Evolutionary conservation across 2,329 filamentous ascomycete species (phyloP).

Genomic region (Mycosphaerelloides madeirae): DNA sequence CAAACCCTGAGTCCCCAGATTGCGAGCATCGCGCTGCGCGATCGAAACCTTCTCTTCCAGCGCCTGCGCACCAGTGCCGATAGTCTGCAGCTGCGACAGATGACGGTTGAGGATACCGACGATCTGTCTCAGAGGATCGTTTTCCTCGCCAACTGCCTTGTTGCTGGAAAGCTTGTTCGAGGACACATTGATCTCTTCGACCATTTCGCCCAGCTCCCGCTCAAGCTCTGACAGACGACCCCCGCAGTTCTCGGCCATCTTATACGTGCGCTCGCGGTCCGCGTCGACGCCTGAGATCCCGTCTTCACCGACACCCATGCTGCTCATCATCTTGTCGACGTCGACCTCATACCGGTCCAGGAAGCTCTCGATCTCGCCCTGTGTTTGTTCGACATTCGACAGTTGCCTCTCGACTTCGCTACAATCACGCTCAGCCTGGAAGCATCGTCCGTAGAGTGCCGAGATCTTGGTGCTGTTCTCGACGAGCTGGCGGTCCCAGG

Average conservation of each 20-base stretch:
- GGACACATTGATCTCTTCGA: constrained; percentile 94
- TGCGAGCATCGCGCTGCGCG: constrained; percentile 72
- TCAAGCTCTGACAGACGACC: constrained; percentile 91
- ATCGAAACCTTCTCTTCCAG: constrained; percentile 77
- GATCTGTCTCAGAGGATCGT: constrained; percentile 79
- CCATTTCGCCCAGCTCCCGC: constrained; percentile 89
- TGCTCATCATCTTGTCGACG: constrained; percentile 81
- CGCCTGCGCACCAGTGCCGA: constrained; percentile 77
- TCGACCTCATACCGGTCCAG: constrained; percentile 88
- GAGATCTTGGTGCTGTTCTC: constrained; percentile 94
- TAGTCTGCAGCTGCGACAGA: constrained; percentile 85
- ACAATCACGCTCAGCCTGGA: constrained; percentile 88
- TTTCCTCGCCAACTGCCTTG: constrained; percentile 74
- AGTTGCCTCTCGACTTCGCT: constrained; percentile 92
- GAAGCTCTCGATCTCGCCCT: constrained; percentile 83
- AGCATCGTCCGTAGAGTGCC: constrained; percentile 84
- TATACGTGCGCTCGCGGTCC: constrained; percentile 90
- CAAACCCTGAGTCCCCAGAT: constrained; percentile 43
- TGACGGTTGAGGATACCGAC: constrained; percentile 93
- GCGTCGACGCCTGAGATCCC: constrained; percentile 79
- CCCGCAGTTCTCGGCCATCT: constrained; percentile 87
- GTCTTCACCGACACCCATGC: constrained; percentile 52
- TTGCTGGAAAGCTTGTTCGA: constrained; percentile 67
- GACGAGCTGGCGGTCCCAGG: constrained; percentile 88
- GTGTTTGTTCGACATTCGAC: constrained; percentile 81